phyloP scores from a whole-genome alignment of 73 alveolate species.

The Paramecium tetraurelia region DNA sequence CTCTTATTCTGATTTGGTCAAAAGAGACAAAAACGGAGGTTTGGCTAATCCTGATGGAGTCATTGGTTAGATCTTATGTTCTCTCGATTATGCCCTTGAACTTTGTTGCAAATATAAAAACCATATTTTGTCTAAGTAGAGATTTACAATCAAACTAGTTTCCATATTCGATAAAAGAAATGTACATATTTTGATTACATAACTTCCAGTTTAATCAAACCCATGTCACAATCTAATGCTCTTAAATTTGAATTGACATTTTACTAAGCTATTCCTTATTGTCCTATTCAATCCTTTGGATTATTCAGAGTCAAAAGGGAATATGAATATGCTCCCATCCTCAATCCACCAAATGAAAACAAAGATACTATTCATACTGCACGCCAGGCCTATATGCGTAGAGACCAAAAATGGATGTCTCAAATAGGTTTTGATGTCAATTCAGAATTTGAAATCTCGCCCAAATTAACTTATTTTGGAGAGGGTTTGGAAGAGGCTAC shows the following conservation, averaged over 20 bases:
- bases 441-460: not conserved
- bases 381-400: constrained; percentile 54
- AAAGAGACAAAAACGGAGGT: constrained; percentile 55
- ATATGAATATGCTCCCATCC: constrained; percentile 84
- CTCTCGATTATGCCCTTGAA: constrained; percentile 21
- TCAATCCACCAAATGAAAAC: constrained; percentile 69
- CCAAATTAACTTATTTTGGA: constrained; percentile 14
- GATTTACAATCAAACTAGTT: constrained; percentile 52
- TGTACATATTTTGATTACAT: constrained; percentile 66
- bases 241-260: constrained; percentile 77
- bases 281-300: constrained; percentile 63
- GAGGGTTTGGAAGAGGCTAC: not conserved
- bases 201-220: constrained; percentile 44
- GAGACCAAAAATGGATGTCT: constrained; percentile 63
- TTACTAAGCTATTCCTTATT: constrained; percentile 67
- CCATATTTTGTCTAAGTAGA: not conserved
- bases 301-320: constrained; percentile 68
- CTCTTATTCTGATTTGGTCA: constrained; percentile 29
- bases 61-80: constrained; percentile 67
- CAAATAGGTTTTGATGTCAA: constrained; percentile 42
- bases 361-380: constrained; percentile 78
- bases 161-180: constrained; percentile 79
- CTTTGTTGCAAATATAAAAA: not conserved
- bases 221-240: constrained; percentile 64
- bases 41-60: constrained; percentile 66